Conservation (phyloP, 345 rosid species). For the Eutrema yunnanense region DNA sequence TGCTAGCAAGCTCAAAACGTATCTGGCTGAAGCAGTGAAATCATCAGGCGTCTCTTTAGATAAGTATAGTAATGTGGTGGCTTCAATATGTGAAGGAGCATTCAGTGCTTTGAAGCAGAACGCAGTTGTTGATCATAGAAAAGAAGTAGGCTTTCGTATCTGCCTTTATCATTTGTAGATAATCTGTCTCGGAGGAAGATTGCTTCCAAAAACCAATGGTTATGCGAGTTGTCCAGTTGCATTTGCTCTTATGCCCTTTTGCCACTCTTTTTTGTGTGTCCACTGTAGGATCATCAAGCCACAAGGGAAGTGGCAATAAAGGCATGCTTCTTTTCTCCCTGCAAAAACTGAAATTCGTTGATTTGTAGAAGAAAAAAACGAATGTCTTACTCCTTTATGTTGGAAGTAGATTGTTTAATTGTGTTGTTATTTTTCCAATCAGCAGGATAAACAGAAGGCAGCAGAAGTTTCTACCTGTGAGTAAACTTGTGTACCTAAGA, state of each 20-base stretch:
- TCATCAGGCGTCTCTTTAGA: constrained; percentile 43
- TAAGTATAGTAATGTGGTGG: constrained; percentile 52
- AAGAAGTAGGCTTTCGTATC: constrained; percentile 31
- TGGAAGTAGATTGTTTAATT: not conserved
- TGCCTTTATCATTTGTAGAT: too few relatives aligned
- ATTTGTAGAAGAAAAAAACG: not conserved
- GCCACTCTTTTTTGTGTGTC: too few relatives aligned
- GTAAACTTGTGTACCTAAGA: constrained; percentile 30
- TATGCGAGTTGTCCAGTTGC: too few relatives aligned
- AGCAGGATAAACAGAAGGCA: constrained; percentile 40
- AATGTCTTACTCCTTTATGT: not conserved
- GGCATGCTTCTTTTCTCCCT: constrained; percentile 28
- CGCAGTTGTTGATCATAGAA: too few relatives aligned
- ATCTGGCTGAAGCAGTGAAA: constrained; percentile 49
- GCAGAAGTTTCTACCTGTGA: constrained; percentile 29
- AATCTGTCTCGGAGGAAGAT: too few relatives aligned
- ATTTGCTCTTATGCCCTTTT: too few relatives aligned
- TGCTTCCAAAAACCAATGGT: too few relatives aligned
- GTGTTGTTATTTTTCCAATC: not conserved
- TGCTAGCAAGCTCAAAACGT: constrained; percentile 58
- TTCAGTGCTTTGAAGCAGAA: not conserved
- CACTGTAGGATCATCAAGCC: not conserved
- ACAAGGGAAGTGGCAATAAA: constrained; percentile 17
- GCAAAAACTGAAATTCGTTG: too few relatives aligned
- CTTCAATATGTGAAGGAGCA: constrained; percentile 52